Conservation (phyloP, 2,329 filamentous ascomycete species). For the Cercospora citrullina region DNA sequence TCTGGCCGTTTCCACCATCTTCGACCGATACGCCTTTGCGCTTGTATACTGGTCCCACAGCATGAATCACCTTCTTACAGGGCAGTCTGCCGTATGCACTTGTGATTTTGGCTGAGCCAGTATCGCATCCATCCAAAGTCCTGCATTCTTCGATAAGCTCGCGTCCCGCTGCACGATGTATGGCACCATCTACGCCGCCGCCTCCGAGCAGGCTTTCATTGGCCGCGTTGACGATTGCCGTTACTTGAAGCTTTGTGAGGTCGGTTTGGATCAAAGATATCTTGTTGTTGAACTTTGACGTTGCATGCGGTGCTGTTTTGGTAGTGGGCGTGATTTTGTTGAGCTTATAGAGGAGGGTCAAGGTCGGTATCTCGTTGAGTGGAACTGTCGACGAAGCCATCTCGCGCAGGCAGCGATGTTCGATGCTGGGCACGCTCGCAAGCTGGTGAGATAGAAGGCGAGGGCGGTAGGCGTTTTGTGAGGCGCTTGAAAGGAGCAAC, state of each 20-base stretch:
- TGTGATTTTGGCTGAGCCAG: constrained; percentile 82
- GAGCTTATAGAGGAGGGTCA: constrained; percentile 65
- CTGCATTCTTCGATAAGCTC: constrained; percentile 69
- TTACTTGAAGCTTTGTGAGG: constrained; percentile 75
- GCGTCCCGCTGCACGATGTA: constrained; percentile 78
- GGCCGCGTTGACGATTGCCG: constrained; percentile 91
- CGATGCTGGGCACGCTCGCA: not conserved
- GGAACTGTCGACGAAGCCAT: constrained; percentile 36
- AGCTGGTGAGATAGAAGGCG: not conserved
- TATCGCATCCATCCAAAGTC: constrained; percentile 69
- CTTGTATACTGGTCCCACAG: constrained; percentile 80
- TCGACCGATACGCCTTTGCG: constrained; percentile 35
- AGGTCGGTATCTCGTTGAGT: constrained; percentile 60
- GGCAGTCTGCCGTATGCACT: constrained; percentile 69
- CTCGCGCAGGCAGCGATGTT: constrained; percentile 1
- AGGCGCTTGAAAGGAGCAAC: not conserved
- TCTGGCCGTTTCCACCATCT: constrained; percentile 35
- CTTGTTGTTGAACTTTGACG: constrained; percentile 61
- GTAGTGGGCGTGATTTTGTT: constrained; percentile 47
- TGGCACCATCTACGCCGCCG: constrained; percentile 76
- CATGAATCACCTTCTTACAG: constrained; percentile 78
- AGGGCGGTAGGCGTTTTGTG: not conserved
- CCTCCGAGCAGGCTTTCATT: constrained; percentile 78
- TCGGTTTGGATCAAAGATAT: constrained; percentile 72
- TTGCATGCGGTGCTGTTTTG: constrained; percentile 46